Evolutionary conservation across 2,329 filamentous ascomycete genomes (phyloP), one percentile per base, ranked within the genome.

Genomic region (Fusarium luffae): DNA sequence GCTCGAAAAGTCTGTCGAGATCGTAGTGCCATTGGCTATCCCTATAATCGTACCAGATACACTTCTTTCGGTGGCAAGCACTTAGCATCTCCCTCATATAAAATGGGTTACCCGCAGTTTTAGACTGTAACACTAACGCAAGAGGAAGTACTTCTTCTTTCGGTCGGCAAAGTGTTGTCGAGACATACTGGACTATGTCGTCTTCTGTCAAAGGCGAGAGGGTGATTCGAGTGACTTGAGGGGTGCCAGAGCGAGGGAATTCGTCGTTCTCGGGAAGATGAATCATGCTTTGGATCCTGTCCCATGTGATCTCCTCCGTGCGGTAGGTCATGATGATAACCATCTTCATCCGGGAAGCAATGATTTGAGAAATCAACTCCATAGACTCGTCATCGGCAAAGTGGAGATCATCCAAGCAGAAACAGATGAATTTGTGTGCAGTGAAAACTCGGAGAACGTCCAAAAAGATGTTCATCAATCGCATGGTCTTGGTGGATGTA

Each of bases 21-120:
- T 97, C 92, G 77, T 91, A 98, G 46, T 91, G 86, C 95, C 95
- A 98, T 47, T 87, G 86, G 48, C 90, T 92, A 69, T 91, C 88
- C 72, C 89, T 90, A 85, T 96, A 97, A 66, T 94, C 93, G 79
- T 97, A 98, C 88, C 90, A 97, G 51, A 98, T 92, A 77, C 93
- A 97, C 71, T 91, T 91, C 76, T 93, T 96, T 42, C 93, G 89
- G 77, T 97, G 90, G 77, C 93, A 97, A 5, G 92, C 91, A 75
- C 93, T 93, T 7, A 98, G 86, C 87, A 98, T 97, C 80, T 97
- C 93, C 58, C 93, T 87, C 78, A 97, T 92, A 75, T 96, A 97
- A 75, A 97, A 98, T 0, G 94, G 91, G 66, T 97, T 97, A 3
- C 94, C 94, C 27, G 88, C 88, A 11, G 93, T 95, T 81, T 96